phyloP scores from a whole-genome alignment of 768 basidiomycete genomes.

The Phylloporus sp. region DNA sequence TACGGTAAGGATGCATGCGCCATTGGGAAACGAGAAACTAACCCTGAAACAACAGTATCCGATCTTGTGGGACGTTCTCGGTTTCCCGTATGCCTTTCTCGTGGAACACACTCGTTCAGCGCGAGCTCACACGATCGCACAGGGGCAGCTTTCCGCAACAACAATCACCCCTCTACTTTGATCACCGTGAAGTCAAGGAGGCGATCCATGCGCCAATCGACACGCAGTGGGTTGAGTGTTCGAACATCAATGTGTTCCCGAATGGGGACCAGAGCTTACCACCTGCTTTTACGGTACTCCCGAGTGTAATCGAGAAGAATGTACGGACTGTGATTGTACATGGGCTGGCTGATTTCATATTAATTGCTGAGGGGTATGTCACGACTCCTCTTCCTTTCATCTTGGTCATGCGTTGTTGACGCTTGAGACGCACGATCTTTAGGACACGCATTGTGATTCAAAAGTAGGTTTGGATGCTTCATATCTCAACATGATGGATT shows the following conservation, averaged over 20 bases:
- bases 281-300: constrained; percentile 60
- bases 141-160: constrained; percentile 54
- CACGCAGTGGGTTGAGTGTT: constrained; percentile 63
- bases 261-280: constrained; percentile 59
- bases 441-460: constrained; percentile 61
- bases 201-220: constrained; percentile 68
- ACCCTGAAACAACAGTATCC: constrained; percentile 40
- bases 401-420: constrained; percentile 11
- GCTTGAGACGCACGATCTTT: background rate
- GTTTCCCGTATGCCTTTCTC: constrained; percentile 59
- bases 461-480: constrained; percentile 41
- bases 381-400: background rate
- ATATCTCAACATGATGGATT: too few species aligned
- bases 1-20: constrained; percentile 35
- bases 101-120: background rate
- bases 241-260: constrained; percentile 56
- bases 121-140: background rate
- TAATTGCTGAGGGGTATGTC: constrained; percentile 70
- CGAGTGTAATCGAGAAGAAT: constrained; percentile 74
- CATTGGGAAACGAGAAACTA: background rate
- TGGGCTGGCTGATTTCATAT: constrained; percentile 67
- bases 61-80: constrained; percentile 74
- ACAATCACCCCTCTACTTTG: constrained; percentile 68
- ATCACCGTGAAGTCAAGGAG: constrained; percentile 56
- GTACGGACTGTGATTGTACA: constrained; percentile 65